Base-by-base conservation (phyloP, 345 rosid genomes). In the Bruguiera sexangula region DNA sequence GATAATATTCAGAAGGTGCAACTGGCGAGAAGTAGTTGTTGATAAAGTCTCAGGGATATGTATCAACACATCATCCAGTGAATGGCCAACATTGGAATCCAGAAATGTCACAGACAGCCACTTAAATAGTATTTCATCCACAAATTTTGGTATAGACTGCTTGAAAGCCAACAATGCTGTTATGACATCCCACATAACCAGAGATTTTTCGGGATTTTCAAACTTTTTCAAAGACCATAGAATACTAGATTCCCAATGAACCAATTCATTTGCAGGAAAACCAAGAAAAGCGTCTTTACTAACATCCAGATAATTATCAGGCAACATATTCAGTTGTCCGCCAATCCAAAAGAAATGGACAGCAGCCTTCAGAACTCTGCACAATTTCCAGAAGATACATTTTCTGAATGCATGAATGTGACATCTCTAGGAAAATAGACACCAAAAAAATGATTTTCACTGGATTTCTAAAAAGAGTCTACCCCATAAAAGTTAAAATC, bases 261-360 rank as follows among this genome's bases (percentile, higher is more conserved):
- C 73, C 34, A 83, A 78, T 60, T 90, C 92, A 46, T 79, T 80
- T 75, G 72, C 74, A 6, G 87, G 69, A 76, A 83, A 83, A 73
- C 74, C 79, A 60, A 83, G 82, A 73, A 73, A 74, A 74, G 81
- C 78, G 75, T 77, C 74, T 24, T 34, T 64, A 37, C 77, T 61
- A 11, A 68, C 80, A 66, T 82, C 77, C 2, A 69, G 55, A 37
- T 73, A 73, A 76, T 74, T 73, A 11, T 78, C 73, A 1, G 79
- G 74, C 27, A 72, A 75, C 73, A 66, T 57, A 48, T 85, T 80
- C 62, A 78, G 65, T 72, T 88, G 99, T 65, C 93, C 96, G 75
- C 96, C 99, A 67, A 87, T 92, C 98, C 97, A 92, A 75, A 88
- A 77, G 73, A 89, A 87, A 69, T 90, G 98, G 65, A 92, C 86